A percentile compares a stretch with the other conserved stretches of the same genome.
Conservation (phyloP, 352 stramenopile genomes). For the Phytopythium montanum region DNA sequence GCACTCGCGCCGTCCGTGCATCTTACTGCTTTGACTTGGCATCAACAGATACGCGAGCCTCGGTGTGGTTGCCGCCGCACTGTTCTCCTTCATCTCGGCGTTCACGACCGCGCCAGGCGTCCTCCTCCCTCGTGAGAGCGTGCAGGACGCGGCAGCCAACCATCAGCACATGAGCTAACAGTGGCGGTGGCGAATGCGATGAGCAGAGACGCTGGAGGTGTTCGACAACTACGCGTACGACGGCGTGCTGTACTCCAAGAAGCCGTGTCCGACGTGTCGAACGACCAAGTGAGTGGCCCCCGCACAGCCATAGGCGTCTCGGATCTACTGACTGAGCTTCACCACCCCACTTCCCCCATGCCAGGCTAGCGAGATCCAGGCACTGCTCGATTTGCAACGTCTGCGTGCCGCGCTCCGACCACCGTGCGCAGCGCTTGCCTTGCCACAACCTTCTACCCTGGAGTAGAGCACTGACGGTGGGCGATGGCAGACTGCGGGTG, state of each 20-base stretch:
- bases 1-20: not conserved
- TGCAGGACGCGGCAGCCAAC: too few species aligned
- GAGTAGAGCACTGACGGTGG: not conserved
- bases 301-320: too few species aligned
- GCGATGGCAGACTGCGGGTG: slow-evolving; percentile 39
- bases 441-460: too few species aligned
- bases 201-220: slow-evolving; percentile 37
- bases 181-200: not conserved
- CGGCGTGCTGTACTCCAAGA: slow-evolving; percentile 31
- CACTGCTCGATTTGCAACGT: slow-evolving; percentile 64
- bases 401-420: slow-evolving; percentile 62
- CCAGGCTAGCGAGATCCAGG: slow-evolving; percentile 59
- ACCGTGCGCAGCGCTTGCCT: slow-evolving; percentile 24
- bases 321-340: not conserved
- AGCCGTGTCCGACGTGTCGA: slow-evolving; percentile 42
- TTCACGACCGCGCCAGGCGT: slow-evolving; percentile 40
- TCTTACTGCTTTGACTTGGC: slow-evolving; percentile 1
- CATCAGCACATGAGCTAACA: not conserved
- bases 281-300: slow-evolving; percentile 29
- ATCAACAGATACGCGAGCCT: slow-evolving; percentile 29
- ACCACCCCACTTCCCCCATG: not conserved
- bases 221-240: slow-evolving; percentile 62
- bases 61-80: slow-evolving; percentile 28
- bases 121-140: slow-evolving; percentile 33
- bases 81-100: slow-evolving; percentile 48